A percentile compares a stretch with the other conserved stretches of the same genome.
phyloP scores from a whole-genome alignment of 768 basidiomycete species.

The Boletus vermiculosoides region DNA sequence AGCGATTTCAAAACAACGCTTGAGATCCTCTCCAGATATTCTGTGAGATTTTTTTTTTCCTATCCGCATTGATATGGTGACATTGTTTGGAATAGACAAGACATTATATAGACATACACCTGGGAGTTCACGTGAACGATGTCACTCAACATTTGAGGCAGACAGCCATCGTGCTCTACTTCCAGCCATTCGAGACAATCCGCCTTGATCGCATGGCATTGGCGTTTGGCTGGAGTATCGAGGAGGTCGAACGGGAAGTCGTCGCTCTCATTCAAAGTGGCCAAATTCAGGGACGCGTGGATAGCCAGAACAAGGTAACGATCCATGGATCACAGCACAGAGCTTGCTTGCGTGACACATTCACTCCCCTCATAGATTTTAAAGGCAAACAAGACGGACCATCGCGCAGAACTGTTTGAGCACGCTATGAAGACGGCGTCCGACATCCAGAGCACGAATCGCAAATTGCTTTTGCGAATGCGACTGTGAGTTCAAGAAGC shows the following conservation, averaged over 20 bases:
- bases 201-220: conserved; percentile 78
- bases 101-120: conserved; percentile 76
- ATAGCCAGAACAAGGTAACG: conserved; percentile 82
- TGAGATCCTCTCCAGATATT: conserved; percentile 68
- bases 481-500: conserved; percentile 55
- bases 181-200: conserved; percentile 87
- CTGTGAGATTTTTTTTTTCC: conserved; percentile 43
- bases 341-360: neutral
- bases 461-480: conserved; percentile 81
- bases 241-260: conserved; percentile 70
- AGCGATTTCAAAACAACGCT: conserved; percentile 85
- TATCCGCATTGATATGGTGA: neutral
- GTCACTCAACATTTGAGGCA: conserved; percentile 71
- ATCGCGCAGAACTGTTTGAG: conserved; percentile 72
- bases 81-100: conserved; percentile 52
- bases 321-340: neutral
- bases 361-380: conserved; percentile 54
- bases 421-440: conserved; percentile 71
- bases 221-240: conserved; percentile 81
- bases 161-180: conserved; percentile 81
- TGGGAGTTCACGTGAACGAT: conserved; percentile 61
- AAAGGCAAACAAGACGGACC: conserved; percentile 75
- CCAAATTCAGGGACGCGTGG: conserved; percentile 78
- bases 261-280: conserved; percentile 76
- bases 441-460: conserved; percentile 69